phyloP scores from a whole-genome alignment of 2,329 filamentous ascomycete genomes.

The Xylariaceae sp. region DNA sequence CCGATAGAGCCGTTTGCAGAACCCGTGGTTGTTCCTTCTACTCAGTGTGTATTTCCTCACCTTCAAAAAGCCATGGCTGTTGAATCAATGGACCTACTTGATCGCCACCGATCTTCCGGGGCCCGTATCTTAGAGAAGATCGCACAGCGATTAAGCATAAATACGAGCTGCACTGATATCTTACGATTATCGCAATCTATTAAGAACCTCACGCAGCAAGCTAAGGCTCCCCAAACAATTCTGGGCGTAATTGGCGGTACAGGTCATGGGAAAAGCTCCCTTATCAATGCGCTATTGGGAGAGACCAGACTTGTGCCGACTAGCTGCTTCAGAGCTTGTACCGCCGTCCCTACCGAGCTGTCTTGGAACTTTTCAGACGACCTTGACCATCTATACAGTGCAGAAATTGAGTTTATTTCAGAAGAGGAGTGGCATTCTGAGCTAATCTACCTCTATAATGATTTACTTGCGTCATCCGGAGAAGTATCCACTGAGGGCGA shows the following conservation, averaged over 20 bases:
- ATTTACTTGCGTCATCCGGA: slow-evolving; percentile 51
- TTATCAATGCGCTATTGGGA: slow-evolving; percentile 32
- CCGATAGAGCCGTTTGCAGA: too few species aligned
- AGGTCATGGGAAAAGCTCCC: slow-evolving; percentile 33
- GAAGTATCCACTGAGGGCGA: slow-evolving; percentile 44
- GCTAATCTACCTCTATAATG: slow-evolving; percentile 53
- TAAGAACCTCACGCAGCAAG: slow-evolving; percentile 16
- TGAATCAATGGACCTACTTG: slow-evolving; percentile 13
- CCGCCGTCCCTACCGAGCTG: slow-evolving; percentile 65
- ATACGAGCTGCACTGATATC: slow-evolving; percentile 1
- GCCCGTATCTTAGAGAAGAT: slow-evolving; percentile 20
- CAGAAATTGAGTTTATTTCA: slow-evolving; percentile 64
- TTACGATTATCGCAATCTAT: slow-evolving; percentile 8
- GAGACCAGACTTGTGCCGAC: slow-evolving; percentile 46
- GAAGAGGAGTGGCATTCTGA: slow-evolving; percentile 59
- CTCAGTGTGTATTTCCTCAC: slow-evolving; percentile 13
- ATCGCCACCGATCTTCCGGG: slow-evolving; percentile 10
- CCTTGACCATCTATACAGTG: slow-evolving; percentile 50
- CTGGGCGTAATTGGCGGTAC: slow-evolving; percentile 33
- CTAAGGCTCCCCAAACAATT: slow-evolving; percentile 9
- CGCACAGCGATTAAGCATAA: not conserved
- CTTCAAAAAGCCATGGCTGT: slow-evolving; percentile 17
- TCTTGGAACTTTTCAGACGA: slow-evolving; percentile 57
- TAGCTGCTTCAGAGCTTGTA: slow-evolving; percentile 65
- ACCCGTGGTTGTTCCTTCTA: too few species aligned